Conservation (phyloP, 2,329 filamentous ascomycete species). For the Lachnellula cervina region DNA sequence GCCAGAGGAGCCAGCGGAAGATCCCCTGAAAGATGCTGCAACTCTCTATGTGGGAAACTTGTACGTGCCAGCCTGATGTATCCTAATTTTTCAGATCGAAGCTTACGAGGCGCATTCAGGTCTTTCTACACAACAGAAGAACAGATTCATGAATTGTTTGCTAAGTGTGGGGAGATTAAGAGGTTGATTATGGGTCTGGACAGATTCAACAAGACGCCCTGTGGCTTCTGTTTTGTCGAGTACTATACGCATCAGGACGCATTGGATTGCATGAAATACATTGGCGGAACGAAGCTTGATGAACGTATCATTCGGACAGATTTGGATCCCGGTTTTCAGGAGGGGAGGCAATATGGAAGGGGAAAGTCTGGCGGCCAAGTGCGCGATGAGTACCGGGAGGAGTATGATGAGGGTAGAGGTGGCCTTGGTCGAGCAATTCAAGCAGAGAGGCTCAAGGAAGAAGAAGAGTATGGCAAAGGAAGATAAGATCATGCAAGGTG, state of each 20-base stretch:
- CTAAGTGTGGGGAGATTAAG: constrained; percentile 97
- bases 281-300: constrained; percentile 95
- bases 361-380: constrained; percentile 97
- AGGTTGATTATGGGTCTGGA: constrained; percentile 96
- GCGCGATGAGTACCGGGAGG: constrained; percentile 93
- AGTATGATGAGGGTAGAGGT: constrained; percentile 91
- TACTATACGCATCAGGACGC: constrained; percentile 98
- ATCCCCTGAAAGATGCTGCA: constrained; percentile 79
- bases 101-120: constrained; percentile 38
- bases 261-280: constrained; percentile 96
- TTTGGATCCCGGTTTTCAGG: constrained; percentile 90
- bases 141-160: constrained; percentile 95
- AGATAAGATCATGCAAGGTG: constrained; percentile 35
- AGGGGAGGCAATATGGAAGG: constrained; percentile 91
- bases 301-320: constrained; percentile 95
- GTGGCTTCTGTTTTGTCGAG: constrained; percentile 98
- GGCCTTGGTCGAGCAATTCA: constrained; percentile 78
- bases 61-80: constrained; percentile 43
- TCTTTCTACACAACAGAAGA: constrained; percentile 99
- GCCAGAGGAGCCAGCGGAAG: constrained; percentile 55
- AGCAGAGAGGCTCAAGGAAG: constrained; percentile 53
- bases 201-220: constrained; percentile 94
- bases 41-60: constrained; percentile 98
- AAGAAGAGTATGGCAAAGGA: constrained; percentile 55
- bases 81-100: background rate